Base-by-base conservation (phyloP, 1,284 basidiomycete genomes). In the Sporisorium reilianum region DNA sequence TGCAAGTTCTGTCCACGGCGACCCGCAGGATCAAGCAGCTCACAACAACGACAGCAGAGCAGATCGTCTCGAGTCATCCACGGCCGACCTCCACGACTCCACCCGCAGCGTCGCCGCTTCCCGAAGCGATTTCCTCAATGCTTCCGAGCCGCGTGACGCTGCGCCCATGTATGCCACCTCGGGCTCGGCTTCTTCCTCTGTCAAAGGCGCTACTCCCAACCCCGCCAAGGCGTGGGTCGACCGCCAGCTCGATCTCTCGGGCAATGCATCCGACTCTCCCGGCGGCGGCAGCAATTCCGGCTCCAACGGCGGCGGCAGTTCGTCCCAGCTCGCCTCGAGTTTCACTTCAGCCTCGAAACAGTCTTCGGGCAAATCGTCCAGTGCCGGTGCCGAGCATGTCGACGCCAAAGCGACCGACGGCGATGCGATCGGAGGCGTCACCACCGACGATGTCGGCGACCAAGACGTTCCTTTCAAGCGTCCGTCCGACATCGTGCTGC, bases 211-310 rank as follows among this genome's bases (percentile, higher is more conserved):
- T 36, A 23, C 63, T 40, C 36, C 64, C 30, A 53, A 59, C 5
- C 59, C 64, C 7, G 55, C 64, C 40, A 68, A 52, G 26, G 28
- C 49, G 18, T 72, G 74, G 74, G 61, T 69, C n/a, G 69, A 76
- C 34, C 63, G 69, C 18, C 61, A 69, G 52, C 55, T 72, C 54
- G 64, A 70, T 38, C 42, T 49, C 2, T 53, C 66, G 1, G 71
- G 64, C n/a, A 65, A 66, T 23, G 62, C 34, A 7, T 74, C 75
- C 25, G 61, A 66, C 30, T 70, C 75, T 3, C 42, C 71, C 25
- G 55, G 64, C 44, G 64, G 65, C 40, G 61, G 67, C 41, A 74
- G 71, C 70, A 69, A 73, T 40, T 61, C 70, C 8, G 70, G 66
- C 18, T 73, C 59, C 46, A 56, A 38, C 20, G 63, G 62, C 36